Evolutionary conservation across 306 rosid genomes (phyloP), one percentile per base, ranked within the genome.

Genomic region (Vigna radiata): DNA sequence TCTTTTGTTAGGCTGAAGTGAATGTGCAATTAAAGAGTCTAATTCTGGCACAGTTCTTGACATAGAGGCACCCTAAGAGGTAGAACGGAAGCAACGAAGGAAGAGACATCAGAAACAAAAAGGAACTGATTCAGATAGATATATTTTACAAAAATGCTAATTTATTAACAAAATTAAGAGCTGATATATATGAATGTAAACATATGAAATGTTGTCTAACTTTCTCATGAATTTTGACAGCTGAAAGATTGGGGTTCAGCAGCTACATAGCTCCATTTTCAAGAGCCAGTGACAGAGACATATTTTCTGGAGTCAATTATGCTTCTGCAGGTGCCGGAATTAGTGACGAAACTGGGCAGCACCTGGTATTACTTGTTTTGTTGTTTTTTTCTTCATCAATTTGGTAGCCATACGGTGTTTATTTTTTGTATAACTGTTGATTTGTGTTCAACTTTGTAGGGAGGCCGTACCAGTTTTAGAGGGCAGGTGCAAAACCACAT

Each of bases 291-390:
- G 93, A 86, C 12, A 86, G 55, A 84, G 86, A 88, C 54, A 83
- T 95, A 33, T 90, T 95, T 16, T 63, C 12, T 65, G 98, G 99
- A 77, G 89, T 89, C 10, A 95, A 95, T 76, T 95, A 87, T 84
- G 99, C 97, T 56, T 95, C 99, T 4, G 99, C 96, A 50, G 99
- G 97, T 43, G 97, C 98, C 3, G 98, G 97, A 80, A 95, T 95
- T 4, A 87, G 92, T 80, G 96, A 92, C 6, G 98, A 92, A 86
- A 95, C 97, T 8, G 98, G 98, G 21, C 95, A 72, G 18, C 98
- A 95, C 64, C 64, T 95, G 97, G 99, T 94, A 73, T 97, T 94
- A 73, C 44, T 6, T 6, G 15, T 15, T 11, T n/a, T 1, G 0
- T 55, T 8, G 4, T 21, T 6, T 1, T 21, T 55, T 36, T 44